phyloP scores from a whole-genome alignment of 1,284 basidiomycete species.

The Cerrena zonata region DNA sequence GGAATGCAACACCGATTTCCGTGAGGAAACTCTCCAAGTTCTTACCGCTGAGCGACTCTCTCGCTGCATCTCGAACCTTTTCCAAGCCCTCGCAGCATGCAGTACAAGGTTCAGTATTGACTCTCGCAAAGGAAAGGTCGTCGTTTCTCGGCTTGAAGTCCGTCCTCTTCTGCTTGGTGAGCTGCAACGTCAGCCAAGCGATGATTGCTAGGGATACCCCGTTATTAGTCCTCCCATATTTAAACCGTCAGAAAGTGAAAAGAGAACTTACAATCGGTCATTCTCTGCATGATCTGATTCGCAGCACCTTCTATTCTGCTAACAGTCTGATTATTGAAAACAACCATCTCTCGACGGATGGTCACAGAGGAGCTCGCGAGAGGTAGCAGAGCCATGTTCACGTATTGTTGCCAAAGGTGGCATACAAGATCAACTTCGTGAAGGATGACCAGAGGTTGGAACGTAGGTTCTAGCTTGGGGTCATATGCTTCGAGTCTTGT shows the following conservation, averaged over 20 bases:
- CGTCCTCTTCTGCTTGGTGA: conserved; percentile 90
- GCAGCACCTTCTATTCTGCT: conserved; percentile 83
- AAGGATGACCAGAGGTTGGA: conserved; percentile 68
- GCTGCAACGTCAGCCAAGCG: conserved; percentile 63
- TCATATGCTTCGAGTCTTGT: conserved; percentile 72
- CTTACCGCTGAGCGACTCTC: conserved; percentile 78
- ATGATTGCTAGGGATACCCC: conserved; percentile 55
- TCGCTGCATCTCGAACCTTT: conserved; percentile 70
- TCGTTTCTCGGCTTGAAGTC: conserved; percentile 98
- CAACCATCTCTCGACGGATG: conserved; percentile 85
- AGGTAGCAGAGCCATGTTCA: conserved; percentile 85
- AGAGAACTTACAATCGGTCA: conserved; percentile 68
- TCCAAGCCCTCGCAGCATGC: conserved; percentile 83
- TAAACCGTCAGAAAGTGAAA: background rate
- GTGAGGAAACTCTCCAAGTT: conserved; percentile 89
- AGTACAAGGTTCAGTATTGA: conserved; percentile 94
- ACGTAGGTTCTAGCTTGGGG: conserved; percentile 71
- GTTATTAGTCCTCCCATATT: background rate
- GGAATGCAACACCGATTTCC: conserved; percentile 92
- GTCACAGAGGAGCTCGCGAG: conserved; percentile 83
- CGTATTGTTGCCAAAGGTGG: conserved; percentile 96
- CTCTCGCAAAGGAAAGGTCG: conserved; percentile 87
- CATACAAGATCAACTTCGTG: conserved; percentile 82
- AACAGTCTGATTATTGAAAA: conserved; percentile 88
- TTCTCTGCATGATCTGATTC: conserved; percentile 78